Evolutionary conservation across 768 basidiomycete genomes (phyloP).

Genomic region (Phlegmacium glaucopus): DNA sequence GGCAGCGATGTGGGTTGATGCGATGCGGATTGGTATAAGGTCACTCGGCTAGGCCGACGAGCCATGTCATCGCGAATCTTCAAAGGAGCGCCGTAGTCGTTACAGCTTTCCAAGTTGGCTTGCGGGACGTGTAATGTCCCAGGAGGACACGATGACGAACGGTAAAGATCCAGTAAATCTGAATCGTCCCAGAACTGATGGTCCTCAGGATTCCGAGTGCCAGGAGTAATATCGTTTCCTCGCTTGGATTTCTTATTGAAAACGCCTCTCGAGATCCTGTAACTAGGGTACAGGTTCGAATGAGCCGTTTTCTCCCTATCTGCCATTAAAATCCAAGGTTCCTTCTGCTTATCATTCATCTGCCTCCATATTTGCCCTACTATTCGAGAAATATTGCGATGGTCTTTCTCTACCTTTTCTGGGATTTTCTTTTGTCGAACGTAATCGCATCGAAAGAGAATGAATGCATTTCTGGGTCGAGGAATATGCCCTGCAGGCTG

Average conservation of each 20-base stretch:
- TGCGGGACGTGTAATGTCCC: slow-evolving; percentile 9
- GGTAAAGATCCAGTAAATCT: background rate
- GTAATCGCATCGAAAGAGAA: slow-evolving; percentile 74
- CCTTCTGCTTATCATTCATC: slow-evolving; percentile 42
- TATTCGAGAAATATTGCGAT: slow-evolving; percentile 65
- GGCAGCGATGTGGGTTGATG: background rate
- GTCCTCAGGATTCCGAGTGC: background rate
- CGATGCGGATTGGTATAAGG: slow-evolving; percentile 11
- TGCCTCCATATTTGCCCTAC: slow-evolving; percentile 65
- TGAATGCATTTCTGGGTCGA: slow-evolving; percentile 76
- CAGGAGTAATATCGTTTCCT: slow-evolving; percentile 4
- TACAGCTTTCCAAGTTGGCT: slow-evolving; percentile 3
- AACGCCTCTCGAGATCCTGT: slow-evolving; percentile 4
- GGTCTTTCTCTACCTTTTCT: slow-evolving; percentile 53
- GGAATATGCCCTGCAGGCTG: slow-evolving; percentile 57
- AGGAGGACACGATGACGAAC: slow-evolving; percentile 12
- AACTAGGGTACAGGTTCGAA: slow-evolving; percentile 5
- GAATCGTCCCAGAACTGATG: background rate
- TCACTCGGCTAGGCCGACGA: slow-evolving; percentile 15
- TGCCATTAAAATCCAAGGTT: slow-evolving; percentile 51
- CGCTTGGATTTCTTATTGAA: slow-evolving; percentile 8
- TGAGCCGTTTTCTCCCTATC: slow-evolving; percentile 38
- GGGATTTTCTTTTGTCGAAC: slow-evolving; percentile 60
- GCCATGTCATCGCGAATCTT: slow-evolving; percentile 19
- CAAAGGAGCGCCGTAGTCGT: slow-evolving; percentile 10